A percentile compares a stretch with the other conserved stretches of the same genome.
phyloP scores from a whole-genome alignment of 305 asterid genomes.

The Rubia peregrina region DNA sequence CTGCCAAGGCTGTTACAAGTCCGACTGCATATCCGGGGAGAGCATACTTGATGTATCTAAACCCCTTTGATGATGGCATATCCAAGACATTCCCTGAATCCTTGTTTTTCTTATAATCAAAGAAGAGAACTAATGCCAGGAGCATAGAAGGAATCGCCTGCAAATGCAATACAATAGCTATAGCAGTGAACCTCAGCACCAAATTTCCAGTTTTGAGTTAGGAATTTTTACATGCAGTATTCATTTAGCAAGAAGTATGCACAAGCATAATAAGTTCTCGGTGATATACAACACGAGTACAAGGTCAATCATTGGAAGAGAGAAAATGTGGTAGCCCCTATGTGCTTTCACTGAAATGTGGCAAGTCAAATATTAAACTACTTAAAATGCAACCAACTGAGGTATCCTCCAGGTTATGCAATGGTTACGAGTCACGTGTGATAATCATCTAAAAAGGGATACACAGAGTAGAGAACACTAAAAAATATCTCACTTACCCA shows the following conservation, averaged over 20 bases:
- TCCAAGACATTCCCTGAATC: slow-evolving; percentile 36
- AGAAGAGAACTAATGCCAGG: slow-evolving; percentile 79
- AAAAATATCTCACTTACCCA: background rate
- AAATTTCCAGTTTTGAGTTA: background rate
- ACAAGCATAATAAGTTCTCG: background rate
- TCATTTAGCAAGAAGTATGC: background rate
- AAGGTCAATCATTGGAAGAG: too few species aligned
- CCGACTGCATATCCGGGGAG: slow-evolving; percentile 71
- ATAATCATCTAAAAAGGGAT: background rate
- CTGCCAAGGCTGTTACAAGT: slow-evolving; percentile 74
- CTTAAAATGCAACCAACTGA: too few species aligned
- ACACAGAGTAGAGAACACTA: background rate
- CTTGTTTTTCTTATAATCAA: slow-evolving; percentile 62
- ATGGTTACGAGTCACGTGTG: too few species aligned
- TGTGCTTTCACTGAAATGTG: too few species aligned
- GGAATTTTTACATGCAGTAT: background rate
- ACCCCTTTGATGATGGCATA: slow-evolving; percentile 39
- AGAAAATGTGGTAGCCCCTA: too few species aligned
- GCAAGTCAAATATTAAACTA: too few species aligned
- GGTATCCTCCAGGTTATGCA: too few species aligned
- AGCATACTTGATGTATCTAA: slow-evolving; percentile 69
- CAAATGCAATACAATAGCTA: slow-evolving; percentile 25
- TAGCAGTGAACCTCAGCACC: background rate
- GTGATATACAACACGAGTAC: too few species aligned
- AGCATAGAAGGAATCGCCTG: slow-evolving; percentile 99